A percentile compares a stretch with the other conserved stretches of the same genome.
Evolutionary conservation across 192 early-diverging fungal genomes (phyloP).

Genomic region (Backusella psychrophila): DNA sequence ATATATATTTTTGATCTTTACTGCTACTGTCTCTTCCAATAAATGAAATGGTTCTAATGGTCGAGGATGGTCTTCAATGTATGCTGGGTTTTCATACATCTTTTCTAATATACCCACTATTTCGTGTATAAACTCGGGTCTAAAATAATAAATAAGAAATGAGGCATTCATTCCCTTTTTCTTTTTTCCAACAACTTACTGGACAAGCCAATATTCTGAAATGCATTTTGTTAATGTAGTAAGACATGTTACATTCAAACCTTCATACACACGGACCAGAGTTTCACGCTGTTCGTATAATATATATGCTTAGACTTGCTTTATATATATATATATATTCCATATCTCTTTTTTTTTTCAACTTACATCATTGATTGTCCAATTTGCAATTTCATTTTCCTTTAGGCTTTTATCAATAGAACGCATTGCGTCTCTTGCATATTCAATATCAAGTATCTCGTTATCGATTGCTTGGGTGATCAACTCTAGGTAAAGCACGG

Average conservation of each 20-base stretch:
- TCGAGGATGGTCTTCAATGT: constrained; percentile 22
- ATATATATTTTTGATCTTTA: neutral
- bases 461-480: constrained; percentile 45
- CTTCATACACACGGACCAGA: constrained; percentile 44
- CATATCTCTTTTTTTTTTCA: too few relatives aligned
- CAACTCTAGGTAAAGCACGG: constrained; percentile 49
- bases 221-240: constrained; percentile 21
- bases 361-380: constrained; percentile 58
- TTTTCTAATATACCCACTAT: constrained; percentile 26
- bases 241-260: constrained; percentile 42
- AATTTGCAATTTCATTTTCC: constrained; percentile 43
- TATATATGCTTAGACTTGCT: neutral
- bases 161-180: neutral
- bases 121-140: constrained; percentile 31
- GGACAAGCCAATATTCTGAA: constrained; percentile 29
- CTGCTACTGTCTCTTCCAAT: constrained; percentile 31
- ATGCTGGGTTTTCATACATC: constrained; percentile 37
- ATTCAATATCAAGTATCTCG: constrained; percentile 30
- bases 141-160: neutral
- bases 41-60: constrained; percentile 18
- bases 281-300: constrained; percentile 37
- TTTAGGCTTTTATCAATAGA: constrained; percentile 43
- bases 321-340: neutral
- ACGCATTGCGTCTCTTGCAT: constrained; percentile 37
- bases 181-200: constrained; percentile 10